Conservation (phyloP, 176 grass and related monocot species). For the Dendrocalamus sinicus region DNA sequence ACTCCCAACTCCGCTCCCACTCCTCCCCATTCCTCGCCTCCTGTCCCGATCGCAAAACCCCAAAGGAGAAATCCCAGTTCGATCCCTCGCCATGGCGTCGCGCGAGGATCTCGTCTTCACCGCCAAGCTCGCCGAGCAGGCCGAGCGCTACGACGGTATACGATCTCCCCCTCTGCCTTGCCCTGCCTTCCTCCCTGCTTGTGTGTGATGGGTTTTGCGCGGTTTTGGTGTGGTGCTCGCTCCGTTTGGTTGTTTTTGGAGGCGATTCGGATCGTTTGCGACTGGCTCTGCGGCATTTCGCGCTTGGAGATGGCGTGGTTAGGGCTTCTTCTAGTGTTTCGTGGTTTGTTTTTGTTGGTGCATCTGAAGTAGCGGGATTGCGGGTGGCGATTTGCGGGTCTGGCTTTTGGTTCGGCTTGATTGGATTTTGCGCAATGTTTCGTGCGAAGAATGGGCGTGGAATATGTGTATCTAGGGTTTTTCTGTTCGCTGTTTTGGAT, state of each 20-base stretch:
- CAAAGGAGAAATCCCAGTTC: neutral
- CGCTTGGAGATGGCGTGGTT: neutral
- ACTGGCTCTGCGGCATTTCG: neutral
- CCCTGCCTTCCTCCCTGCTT: neutral
- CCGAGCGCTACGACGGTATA: constrained; percentile 55
- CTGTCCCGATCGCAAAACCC: neutral
- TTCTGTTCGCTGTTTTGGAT: too few relatives aligned
- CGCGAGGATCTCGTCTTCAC: constrained; percentile 41
- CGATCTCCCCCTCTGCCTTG: neutral
- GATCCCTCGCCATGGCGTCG: constrained; percentile 24
- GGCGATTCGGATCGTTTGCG: neutral
- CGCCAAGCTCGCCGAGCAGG: constrained; percentile 55
- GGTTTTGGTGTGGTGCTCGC: neutral
- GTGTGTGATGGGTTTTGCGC: neutral
- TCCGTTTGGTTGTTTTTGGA: neutral
- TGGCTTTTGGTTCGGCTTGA: neutral
- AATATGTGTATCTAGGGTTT: neutral
- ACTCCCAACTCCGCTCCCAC: neutral
- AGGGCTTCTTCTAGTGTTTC: neutral
- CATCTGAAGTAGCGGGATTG: neutral
- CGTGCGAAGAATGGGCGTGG: neutral
- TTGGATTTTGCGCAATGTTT: neutral
- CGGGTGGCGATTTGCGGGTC: neutral
- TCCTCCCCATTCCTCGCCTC: neutral
- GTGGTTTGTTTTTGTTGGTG: neutral